phyloP scores from a whole-genome alignment of 2,329 filamentous ascomycete genomes.

The Aspergillus ochraceoroseus region DNA sequence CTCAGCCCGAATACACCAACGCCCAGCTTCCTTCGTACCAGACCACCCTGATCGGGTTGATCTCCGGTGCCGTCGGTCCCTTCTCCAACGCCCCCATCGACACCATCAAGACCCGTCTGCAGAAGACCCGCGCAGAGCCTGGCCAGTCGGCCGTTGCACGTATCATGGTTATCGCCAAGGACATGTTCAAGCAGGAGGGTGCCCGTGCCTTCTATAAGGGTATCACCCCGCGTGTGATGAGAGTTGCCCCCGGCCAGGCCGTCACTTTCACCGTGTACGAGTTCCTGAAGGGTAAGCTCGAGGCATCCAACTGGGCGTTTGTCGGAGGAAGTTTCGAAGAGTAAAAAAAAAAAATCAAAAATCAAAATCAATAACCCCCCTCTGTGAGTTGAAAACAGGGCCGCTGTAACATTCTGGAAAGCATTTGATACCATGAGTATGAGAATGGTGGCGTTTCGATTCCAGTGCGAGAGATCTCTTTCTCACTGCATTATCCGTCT shows the following conservation, averaged over 20 bases:
- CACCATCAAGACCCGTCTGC: conserved; percentile 95
- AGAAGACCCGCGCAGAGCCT: conserved; percentile 77
- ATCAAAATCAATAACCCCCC: no score
- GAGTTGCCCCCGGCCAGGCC: conserved; percentile 91
- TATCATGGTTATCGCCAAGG: conserved; percentile 70
- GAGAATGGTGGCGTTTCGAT: conserved; percentile 28
- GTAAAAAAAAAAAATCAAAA: conserved; percentile 23
- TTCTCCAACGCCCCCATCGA: conserved; percentile 97
- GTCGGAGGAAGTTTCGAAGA: conserved; percentile 64
- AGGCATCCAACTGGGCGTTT: conserved; percentile 58
- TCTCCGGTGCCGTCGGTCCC: conserved; percentile 91
- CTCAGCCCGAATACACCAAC: conserved; percentile 64
- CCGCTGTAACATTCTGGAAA: conserved; percentile 21
- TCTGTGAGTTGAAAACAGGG: conserved; percentile 1
- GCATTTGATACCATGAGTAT: conserved; percentile 29
- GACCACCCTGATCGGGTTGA: conserved; percentile 83
- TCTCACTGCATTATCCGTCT: conserved; percentile 18
- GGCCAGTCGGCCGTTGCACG: conserved; percentile 75
- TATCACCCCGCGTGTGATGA: conserved; percentile 95
- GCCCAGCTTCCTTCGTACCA: conserved; percentile 75
- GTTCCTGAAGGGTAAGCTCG: conserved; percentile 66
- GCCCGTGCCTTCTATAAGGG: conserved; percentile 97
- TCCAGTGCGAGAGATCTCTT: conserved; percentile 18
- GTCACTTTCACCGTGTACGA: conserved; percentile 73
- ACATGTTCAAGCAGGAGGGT: conserved; percentile 93